Evolutionary conservation across 495 filamentous ascomycete genomes (phyloP).

Genomic region (Trichocladium antarcticum): DNA sequence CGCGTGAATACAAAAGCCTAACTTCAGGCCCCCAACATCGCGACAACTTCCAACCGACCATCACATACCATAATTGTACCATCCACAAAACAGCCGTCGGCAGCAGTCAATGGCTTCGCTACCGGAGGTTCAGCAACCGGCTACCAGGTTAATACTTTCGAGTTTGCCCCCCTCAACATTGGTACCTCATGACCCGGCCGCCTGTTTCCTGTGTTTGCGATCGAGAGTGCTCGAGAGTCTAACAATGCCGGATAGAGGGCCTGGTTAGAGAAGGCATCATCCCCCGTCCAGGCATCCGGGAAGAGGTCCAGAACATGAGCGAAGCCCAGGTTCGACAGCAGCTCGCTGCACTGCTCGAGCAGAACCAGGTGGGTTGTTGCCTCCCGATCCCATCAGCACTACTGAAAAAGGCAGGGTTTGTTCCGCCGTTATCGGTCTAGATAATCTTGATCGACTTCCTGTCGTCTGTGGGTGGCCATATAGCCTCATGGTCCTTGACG

Average conservation of each 20-base stretch:
- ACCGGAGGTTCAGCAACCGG: too few relatives aligned
- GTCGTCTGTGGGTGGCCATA: not conserved
- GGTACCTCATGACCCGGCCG: too few relatives aligned
- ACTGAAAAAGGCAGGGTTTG: too few relatives aligned
- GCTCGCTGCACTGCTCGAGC: not conserved
- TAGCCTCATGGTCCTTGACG: not conserved
- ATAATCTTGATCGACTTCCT: not conserved
- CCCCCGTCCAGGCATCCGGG: not conserved
- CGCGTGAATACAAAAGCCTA: too few relatives aligned
- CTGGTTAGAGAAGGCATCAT: not conserved
- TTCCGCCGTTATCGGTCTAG: not conserved
- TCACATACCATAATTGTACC: too few relatives aligned
- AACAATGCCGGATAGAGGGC: slow-evolving; percentile 2
- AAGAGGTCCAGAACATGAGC: not conserved
- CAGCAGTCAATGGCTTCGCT: too few relatives aligned
- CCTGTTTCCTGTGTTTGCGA: too few relatives aligned
- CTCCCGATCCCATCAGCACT: too few relatives aligned
- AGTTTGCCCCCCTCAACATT: not conserved
- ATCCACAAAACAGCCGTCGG: too few relatives aligned
- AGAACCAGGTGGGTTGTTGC: not conserved
- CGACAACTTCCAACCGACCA: too few relatives aligned
- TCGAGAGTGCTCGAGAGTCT: too few relatives aligned
- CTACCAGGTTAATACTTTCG: not conserved
- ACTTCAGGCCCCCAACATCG: too few relatives aligned
- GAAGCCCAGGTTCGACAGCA: not conserved